These are phyloP conservation scores for Populus pruinosa DNA, from an alignment of 345 rosid genomes.

Conservation along the genomic window DNA sequence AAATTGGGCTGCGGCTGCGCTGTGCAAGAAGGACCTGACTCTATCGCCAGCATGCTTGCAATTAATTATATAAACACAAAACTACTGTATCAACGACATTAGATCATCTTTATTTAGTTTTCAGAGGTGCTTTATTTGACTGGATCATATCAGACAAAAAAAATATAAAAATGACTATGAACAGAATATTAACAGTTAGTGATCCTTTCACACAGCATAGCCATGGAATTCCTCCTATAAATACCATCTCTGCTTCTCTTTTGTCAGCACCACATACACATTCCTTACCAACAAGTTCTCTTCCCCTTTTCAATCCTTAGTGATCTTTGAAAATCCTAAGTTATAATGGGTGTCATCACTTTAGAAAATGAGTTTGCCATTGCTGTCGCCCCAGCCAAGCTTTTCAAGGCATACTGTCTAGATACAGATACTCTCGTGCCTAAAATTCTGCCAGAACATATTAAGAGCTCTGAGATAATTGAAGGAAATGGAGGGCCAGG, in stretches of 20 bases:
- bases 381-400: neutral
- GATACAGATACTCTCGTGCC: neutral
- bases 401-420: neutral
- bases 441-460: neutral
- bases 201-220: neutral
- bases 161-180: neutral
- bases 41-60: no score
- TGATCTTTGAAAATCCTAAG: neutral
- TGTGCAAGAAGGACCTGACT: no score
- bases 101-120: no score
- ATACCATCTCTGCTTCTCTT: neutral
- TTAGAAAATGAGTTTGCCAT: neutral
- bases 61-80: no score
- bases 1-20: no score
- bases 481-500: constrained; percentile 1
- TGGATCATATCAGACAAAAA: no score
- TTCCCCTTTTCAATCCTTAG: neutral
- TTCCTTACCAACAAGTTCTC: neutral
- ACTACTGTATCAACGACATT: no score
- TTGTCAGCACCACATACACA: neutral
- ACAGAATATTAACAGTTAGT: neutral
- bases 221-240: neutral
- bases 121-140: neutral
- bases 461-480: neutral
- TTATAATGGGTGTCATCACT: neutral